These are phyloP conservation scores for Prunus mume DNA, from an alignment of 306 rosid species.

Conservation along the genomic window DNA sequence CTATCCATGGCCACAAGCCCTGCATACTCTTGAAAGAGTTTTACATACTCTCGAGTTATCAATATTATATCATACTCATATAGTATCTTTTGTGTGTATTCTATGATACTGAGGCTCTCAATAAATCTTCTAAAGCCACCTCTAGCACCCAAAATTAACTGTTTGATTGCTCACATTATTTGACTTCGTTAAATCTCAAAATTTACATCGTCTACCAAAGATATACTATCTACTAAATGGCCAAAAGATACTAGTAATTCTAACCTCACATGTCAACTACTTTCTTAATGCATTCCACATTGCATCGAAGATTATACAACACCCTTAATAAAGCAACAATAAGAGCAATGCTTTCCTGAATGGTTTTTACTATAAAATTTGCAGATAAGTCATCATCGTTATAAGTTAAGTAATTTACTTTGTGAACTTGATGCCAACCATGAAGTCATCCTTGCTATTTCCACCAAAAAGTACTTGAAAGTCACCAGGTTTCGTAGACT, in stretches of 20 bases:
- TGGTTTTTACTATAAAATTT: not conserved
- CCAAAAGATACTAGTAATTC: not conserved
- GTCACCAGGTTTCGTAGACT: constrained; percentile 70
- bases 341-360: not conserved
- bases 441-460: constrained; percentile 74
- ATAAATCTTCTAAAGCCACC: not conserved
- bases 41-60: too few relatives aligned
- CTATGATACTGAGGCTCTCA: not conserved
- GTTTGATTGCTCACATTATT: not conserved
- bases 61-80: too few relatives aligned
- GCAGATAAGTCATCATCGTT: not conserved
- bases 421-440: constrained; percentile 91
- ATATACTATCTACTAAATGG: not conserved
- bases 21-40: too few relatives aligned
- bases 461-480: constrained; percentile 77
- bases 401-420: constrained; percentile 44
- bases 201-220: not conserved
- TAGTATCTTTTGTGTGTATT: too few relatives aligned
- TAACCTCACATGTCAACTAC: not conserved
- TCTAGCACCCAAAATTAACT: not conserved
- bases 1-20: too few relatives aligned
- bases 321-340: not conserved
- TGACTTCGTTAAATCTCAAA: not conserved
- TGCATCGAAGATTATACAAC: not conserved
- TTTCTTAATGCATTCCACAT: not conserved